Evolutionary conservation across 2,329 filamentous ascomycete genomes (phyloP).

Genomic region (Stagonosporopsis vannaccii): DNA sequence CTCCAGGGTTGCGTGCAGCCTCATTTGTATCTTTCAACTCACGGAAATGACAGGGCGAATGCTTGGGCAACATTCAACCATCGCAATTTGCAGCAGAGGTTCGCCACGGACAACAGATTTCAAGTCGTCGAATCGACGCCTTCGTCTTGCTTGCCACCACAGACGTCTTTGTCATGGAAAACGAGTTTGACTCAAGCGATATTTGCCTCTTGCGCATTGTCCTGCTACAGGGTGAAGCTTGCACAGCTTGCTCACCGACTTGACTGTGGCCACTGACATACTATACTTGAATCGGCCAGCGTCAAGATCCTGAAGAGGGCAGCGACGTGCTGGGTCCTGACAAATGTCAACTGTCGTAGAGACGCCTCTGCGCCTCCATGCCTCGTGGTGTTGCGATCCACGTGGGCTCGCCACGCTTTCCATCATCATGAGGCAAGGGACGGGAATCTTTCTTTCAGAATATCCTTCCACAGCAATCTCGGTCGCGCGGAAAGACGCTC

Average conservation of each 20-base stretch:
- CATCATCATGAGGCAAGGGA: conserved; percentile 21
- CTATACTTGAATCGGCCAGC: conserved; percentile 21
- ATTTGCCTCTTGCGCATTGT: conserved; percentile 8
- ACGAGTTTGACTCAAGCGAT: conserved; percentile 2
- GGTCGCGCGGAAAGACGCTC: conserved; percentile 24
- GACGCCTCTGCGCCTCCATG: conserved; percentile 22
- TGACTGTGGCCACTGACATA: conserved; percentile 21
- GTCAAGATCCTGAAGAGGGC: conserved; percentile 1
- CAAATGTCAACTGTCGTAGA: conserved; percentile 7
- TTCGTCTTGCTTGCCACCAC: conserved; percentile 16
- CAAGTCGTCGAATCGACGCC: conserved; percentile 10
- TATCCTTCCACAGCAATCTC: conserved; percentile 15
- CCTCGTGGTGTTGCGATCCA: conserved; percentile 23
- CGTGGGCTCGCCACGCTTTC: conserved; percentile 24
- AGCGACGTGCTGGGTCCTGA: conserved; percentile 8
- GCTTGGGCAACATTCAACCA: background rate
- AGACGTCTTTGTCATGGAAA: conserved; percentile 11
- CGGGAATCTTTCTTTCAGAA: conserved; percentile 2
- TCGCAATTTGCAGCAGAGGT: conserved; percentile 3
- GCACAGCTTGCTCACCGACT: conserved; percentile 27
- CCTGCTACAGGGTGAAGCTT: conserved; percentile 25
- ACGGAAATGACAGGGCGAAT: conserved; percentile 18
- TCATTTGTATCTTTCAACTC: conserved; percentile 11
- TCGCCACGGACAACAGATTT: conserved; percentile 2
- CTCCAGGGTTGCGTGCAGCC: conserved; percentile 7